Conservation (phyloP, 75 land plant genomes). For the Pinus taeda region DNA sequence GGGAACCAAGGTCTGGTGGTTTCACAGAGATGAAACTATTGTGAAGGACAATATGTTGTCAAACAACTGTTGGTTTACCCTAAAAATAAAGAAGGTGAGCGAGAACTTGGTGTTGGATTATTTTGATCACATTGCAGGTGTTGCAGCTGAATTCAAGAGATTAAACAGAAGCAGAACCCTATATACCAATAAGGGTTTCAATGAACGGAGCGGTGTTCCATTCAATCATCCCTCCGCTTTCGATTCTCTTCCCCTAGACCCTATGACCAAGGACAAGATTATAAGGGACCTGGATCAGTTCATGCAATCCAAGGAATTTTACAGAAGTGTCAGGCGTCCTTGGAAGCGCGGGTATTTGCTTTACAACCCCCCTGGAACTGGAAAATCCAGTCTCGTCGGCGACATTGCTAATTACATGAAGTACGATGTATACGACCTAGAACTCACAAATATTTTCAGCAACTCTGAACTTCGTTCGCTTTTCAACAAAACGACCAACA, state of each 20-base stretch:
- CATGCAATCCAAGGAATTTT: slow-evolving; percentile 29
- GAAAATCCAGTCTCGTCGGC: slow-evolving; percentile 64
- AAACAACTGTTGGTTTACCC: slow-evolving; percentile 11
- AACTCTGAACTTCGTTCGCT: slow-evolving; percentile 32
- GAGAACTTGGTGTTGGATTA: slow-evolving; percentile 27
- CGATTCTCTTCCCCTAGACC: neutral
- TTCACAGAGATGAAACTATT: neutral
- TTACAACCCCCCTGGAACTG: slow-evolving; percentile 74
- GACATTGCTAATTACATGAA: slow-evolving; percentile 63
- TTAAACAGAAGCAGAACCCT: slow-evolving; percentile 26
- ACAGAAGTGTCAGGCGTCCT: slow-evolving; percentile 42
- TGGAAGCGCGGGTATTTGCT: slow-evolving; percentile 75
- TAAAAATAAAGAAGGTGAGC: slow-evolving; percentile 21
- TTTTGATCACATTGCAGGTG: slow-evolving; percentile 34
- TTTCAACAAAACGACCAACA: slow-evolving; percentile 21
- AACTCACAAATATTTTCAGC: slow-evolving; percentile 32
- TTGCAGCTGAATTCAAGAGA: slow-evolving; percentile 23
- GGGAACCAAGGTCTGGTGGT: slow-evolving; percentile 42
- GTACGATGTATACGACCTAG: slow-evolving; percentile 60
- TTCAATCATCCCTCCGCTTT: no score
- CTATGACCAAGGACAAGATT: slow-evolving; percentile 13
- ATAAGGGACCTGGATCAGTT: slow-evolving; percentile 40
- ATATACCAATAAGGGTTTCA: slow-evolving; percentile 36
- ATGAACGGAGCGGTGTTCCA: no score
- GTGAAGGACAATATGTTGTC: neutral